Evolutionary conservation across 495 filamentous ascomycete genomes (phyloP).

Genomic region (Penicillium herquei): DNA sequence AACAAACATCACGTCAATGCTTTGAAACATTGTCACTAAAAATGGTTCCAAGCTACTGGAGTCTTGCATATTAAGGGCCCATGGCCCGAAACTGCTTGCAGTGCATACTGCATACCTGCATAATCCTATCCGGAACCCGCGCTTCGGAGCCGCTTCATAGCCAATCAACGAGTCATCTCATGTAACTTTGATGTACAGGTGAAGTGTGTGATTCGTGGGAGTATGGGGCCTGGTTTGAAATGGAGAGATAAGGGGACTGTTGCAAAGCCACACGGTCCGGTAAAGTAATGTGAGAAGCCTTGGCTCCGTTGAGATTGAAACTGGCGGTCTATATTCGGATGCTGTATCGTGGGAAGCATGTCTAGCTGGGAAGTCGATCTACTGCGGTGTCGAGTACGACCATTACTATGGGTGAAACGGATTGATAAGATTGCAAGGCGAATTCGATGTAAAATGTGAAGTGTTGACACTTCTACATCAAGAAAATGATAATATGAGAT

Average conservation of each 20-base stretch:
- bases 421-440: too few species aligned
- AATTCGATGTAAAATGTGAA: too few species aligned
- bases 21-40: constrained; percentile 19
- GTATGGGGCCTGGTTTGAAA: background rate
- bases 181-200: background rate
- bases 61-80: constrained; percentile 1
- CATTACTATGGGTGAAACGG: too few species aligned
- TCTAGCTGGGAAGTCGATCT: too few species aligned
- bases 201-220: constrained; percentile 11
- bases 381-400: too few species aligned
- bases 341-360: background rate
- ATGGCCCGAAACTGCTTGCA: background rate
- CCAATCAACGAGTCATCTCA: background rate
- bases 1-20: constrained; percentile 4
- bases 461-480: too few species aligned
- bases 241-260: constrained; percentile 1
- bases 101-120: background rate
- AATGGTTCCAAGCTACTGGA: background rate
- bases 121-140: constrained; percentile 3
- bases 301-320: constrained; percentile 7
- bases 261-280: background rate
- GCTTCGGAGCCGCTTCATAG: constrained; percentile 1
- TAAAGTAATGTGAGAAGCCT: background rate
- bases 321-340: background rate
- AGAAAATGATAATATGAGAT: too few species aligned